A percentile compares a stretch with the other conserved stretches of the same genome.
phyloP scores from a whole-genome alignment of 2,329 filamentous ascomycete genomes.

The Neonectria neomacrospora region DNA sequence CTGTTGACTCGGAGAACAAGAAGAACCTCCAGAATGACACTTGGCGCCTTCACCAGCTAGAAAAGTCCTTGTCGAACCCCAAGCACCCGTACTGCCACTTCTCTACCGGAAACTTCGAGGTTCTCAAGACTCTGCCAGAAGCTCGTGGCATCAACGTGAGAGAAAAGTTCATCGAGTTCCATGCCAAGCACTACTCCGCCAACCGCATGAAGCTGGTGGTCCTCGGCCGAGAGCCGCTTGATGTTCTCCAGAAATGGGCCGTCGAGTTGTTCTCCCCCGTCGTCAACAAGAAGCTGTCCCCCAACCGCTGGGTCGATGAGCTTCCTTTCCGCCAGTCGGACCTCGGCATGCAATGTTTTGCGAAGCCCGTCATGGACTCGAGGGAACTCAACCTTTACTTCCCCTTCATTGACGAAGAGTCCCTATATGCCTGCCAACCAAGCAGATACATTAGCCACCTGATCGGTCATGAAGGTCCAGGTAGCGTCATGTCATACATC shows the following conservation, averaged over 20 bases:
- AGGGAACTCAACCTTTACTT: constrained; percentile 84
- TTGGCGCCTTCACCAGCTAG: constrained; percentile 88
- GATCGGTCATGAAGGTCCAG: constrained; percentile 91
- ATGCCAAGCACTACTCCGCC: constrained; percentile 88
- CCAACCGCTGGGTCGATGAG: constrained; percentile 65
- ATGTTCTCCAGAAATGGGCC: constrained; percentile 86
- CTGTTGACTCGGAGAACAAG: constrained; percentile 96
- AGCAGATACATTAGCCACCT: constrained; percentile 88
- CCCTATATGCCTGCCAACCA: constrained; percentile 81
- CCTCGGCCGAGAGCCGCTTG: constrained; percentile 82
- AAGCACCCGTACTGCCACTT: constrained; percentile 92
- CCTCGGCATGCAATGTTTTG: constrained; percentile 78
- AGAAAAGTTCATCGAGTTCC: constrained; percentile 92
- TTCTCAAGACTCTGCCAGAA: constrained; percentile 84
- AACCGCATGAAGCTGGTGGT: constrained; percentile 95
- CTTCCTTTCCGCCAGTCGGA: constrained; percentile 61
- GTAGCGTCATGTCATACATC: constrained; percentile 89
- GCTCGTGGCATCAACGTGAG: constrained; percentile 84
- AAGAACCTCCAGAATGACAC: constrained; percentile 94
- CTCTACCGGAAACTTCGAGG: constrained; percentile 88
- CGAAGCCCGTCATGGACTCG: constrained; percentile 91
- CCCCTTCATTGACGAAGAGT: constrained; percentile 85
- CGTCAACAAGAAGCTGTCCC: constrained; percentile 81
- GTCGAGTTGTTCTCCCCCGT: constrained; percentile 84
- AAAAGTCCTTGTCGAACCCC: constrained; percentile 88